Conservation (phyloP, 164 flowering plant genomes). For the Annona cherimola region DNA sequence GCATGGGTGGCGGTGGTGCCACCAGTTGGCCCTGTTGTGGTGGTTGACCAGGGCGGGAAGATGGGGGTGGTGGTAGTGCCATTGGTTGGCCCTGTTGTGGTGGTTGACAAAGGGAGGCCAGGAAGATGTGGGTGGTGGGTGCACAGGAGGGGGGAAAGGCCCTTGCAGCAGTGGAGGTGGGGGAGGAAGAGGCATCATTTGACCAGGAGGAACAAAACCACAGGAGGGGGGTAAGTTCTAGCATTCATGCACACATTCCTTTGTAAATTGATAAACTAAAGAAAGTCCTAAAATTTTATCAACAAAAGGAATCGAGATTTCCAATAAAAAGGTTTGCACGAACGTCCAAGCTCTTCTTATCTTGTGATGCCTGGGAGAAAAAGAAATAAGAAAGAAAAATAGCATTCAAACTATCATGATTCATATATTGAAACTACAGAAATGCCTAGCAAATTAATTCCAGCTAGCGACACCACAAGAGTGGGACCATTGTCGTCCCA, state of each 20-base stretch:
- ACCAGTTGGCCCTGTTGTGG: conserved; percentile 47
- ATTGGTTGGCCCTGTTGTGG: too few species aligned
- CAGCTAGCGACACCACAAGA: too few species aligned
- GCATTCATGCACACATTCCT: neutral
- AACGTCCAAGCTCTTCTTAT: conserved; percentile 97
- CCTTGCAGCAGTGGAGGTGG: conserved; percentile 58
- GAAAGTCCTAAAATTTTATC: conserved; percentile 1
- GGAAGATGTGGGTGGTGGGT: too few species aligned
- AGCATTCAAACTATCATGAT: conserved; percentile 3
- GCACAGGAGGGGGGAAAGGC: conserved; percentile 51
- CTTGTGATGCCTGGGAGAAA: conserved; percentile 90
- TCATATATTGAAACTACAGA: neutral
- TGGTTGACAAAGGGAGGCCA: too few species aligned
- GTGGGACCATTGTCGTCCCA: too few species aligned
- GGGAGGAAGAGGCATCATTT: conserved; percentile 34
- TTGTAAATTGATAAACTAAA: too few species aligned
- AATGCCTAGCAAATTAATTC: neutral
- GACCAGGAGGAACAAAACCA: conserved; percentile 51
- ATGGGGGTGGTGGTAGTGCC: conserved; percentile 41
- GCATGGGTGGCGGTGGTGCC: conserved; percentile 48
- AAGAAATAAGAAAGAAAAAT: conserved; percentile 4
- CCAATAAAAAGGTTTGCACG: conserved; percentile 99
- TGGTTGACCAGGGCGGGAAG: conserved; percentile 67
- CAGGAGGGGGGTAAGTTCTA: conserved; percentile 43
- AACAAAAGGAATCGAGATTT: conserved; percentile 90